Percentiles rank a stretch among this genome's conserved stretches.
These are phyloP conservation scores for apple (Malus domestica) DNA, from an alignment of 306 rosid genomes.

Conservation along the genomic window DNA sequence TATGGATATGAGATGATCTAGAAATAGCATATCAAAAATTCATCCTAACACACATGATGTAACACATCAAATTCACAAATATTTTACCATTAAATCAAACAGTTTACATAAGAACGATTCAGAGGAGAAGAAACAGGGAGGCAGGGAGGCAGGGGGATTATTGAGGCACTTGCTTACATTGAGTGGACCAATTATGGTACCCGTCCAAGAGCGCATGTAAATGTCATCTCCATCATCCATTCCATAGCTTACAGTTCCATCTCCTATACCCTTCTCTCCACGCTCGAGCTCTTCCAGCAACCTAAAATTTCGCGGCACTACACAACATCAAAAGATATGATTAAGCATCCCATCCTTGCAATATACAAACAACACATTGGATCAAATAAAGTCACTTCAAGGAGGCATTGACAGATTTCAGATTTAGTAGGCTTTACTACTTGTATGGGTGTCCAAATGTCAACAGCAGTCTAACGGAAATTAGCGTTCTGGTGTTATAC, in stretches of 20 bases:
- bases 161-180: constrained; percentile 50
- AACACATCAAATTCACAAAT: not conserved
- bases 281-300: constrained; percentile 98
- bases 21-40: not conserved
- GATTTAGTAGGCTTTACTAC: too few relatives aligned
- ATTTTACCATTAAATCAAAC: not conserved
- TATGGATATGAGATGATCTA: not conserved
- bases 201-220: constrained; percentile 63
- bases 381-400: not conserved
- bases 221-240: constrained; percentile 99
- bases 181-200: constrained; percentile 89
- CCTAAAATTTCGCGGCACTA: constrained; percentile 98
- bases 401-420: not conserved
- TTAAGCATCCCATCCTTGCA: not conserved
- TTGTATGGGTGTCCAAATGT: not conserved
- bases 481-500: not conserved
- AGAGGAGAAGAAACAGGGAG: not conserved
- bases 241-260: constrained; percentile 91
- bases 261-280: constrained; percentile 89
- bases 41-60: not conserved
- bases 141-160: not conserved
- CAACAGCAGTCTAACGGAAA: not conserved
- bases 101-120: not conserved
- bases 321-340: constrained; percentile 8
- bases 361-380: not conserved